A percentile compares a stretch with the other conserved stretches of the same genome.
Evolutionary conservation across 2,329 filamentous ascomycete species (phyloP).

Genomic region (Monosporascus cannonballus): DNA sequence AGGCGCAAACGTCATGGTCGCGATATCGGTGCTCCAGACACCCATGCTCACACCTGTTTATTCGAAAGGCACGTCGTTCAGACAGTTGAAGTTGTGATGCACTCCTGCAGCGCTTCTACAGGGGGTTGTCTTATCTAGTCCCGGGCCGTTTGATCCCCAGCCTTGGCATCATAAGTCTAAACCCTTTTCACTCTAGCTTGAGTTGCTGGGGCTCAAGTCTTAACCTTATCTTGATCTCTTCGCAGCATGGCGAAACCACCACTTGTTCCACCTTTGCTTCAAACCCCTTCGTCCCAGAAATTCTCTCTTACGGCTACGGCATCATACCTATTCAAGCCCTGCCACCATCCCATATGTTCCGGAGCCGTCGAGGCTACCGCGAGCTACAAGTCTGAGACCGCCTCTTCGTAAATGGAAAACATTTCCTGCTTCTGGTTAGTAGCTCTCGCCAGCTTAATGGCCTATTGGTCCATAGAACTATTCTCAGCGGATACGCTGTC

Average conservation of each 20-base stretch:
- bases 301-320: neutral
- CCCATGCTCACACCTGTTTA: too few species aligned
- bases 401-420: neutral
- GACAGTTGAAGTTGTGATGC: too few species aligned
- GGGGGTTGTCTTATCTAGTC: neutral
- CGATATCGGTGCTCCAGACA: too few species aligned
- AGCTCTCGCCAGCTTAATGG: neutral
- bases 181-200: constrained; percentile 8
- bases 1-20: too few species aligned
- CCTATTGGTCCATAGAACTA: too few species aligned
- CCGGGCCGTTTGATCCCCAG: constrained; percentile 17
- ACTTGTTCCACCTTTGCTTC: constrained; percentile 43
- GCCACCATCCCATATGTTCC: neutral
- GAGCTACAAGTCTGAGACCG: neutral
- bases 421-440: neutral
- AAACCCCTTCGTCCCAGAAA: constrained; percentile 22
- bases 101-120: too few species aligned
- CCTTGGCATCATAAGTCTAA: constrained; percentile 15
- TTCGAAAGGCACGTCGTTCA: too few species aligned
- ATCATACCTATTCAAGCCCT: neutral
- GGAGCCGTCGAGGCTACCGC: neutral
- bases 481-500: constrained; percentile 5
- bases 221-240: constrained; percentile 21
- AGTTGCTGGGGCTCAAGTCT: constrained; percentile 13
- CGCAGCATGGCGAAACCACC: constrained; percentile 36